phyloP scores from a whole-genome alignment of 257 asterid species.

The Solanum gandarillasii region DNA sequence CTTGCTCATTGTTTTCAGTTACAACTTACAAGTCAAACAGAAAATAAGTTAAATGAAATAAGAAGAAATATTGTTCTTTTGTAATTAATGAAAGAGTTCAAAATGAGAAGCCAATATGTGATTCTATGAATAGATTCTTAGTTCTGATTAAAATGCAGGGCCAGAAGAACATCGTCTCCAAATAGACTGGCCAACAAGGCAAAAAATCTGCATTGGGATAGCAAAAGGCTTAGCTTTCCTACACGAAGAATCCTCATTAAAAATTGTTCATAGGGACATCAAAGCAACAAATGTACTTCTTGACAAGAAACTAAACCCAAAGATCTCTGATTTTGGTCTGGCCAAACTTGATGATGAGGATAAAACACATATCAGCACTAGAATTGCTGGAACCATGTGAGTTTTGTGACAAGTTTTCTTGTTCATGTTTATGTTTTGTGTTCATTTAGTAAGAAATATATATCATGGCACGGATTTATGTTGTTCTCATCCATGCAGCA shows the following conservation, averaged over 20 bases:
- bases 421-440: background rate
- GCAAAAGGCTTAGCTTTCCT: constrained; percentile 11
- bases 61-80: background rate
- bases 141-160: too few species aligned
- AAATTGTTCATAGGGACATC: constrained; percentile 11
- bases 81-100: background rate
- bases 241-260: background rate
- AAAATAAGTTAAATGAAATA: background rate
- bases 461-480: background rate
- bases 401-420: background rate
- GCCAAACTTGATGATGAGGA: constrained; percentile 9
- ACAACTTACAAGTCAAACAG: background rate
- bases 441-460: too few species aligned
- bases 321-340: constrained; percentile 10
- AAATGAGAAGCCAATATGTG: background rate
- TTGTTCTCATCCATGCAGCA: background rate
- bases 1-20: background rate
- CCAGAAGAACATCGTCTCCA: too few species aligned
- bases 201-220: too few species aligned
- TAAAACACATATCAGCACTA: constrained; percentile 7
- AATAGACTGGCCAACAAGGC: too few species aligned
- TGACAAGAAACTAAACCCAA: constrained; percentile 6
- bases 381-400: constrained; percentile 9
- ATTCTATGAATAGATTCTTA: background rate
- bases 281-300: constrained; percentile 9